phyloP scores from a whole-genome alignment of 768 basidiomycete genomes.

The Leucosporidium yakuticum region DNA sequence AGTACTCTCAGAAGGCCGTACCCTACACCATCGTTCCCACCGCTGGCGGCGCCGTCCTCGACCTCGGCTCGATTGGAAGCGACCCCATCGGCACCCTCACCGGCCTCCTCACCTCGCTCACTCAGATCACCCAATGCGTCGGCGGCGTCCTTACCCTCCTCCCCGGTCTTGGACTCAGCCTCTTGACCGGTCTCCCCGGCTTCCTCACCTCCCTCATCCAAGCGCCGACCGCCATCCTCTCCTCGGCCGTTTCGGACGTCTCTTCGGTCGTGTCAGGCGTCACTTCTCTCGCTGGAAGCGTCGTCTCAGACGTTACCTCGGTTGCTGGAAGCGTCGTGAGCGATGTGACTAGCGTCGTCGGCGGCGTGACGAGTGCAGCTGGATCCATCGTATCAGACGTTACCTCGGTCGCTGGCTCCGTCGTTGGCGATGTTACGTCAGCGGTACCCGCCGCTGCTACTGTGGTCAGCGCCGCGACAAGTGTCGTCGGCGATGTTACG shows the following conservation, averaged over 20 bases:
- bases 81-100: conserved; percentile 13
- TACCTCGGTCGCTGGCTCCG: background rate
- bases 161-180: background rate
- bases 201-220: conserved; percentile 15
- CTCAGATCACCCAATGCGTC: conserved; percentile 1
- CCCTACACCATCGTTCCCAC: conserved; percentile 9
- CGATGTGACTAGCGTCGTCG: background rate
- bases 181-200: conserved; percentile 9
- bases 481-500: no score
- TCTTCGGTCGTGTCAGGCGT: background rate
- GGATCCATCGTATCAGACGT: background rate
- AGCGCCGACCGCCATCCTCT: background rate
- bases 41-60: conserved; percentile 1
- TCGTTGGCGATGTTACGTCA: background rate
- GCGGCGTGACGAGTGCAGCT: background rate
- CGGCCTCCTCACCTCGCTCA: background rate
- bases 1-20: conserved; percentile 17
- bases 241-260: background rate
- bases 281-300: background rate
- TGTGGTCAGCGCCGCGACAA: no score
- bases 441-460: no score
- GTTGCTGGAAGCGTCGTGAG: conserved; percentile 2
- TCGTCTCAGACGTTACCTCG: background rate
- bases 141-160: conserved; percentile 5
- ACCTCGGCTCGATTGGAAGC: background rate